Evolutionary conservation across 108 stramenopile species (phyloP).

Genomic region (Hondaea fermentalgiana): DNA sequence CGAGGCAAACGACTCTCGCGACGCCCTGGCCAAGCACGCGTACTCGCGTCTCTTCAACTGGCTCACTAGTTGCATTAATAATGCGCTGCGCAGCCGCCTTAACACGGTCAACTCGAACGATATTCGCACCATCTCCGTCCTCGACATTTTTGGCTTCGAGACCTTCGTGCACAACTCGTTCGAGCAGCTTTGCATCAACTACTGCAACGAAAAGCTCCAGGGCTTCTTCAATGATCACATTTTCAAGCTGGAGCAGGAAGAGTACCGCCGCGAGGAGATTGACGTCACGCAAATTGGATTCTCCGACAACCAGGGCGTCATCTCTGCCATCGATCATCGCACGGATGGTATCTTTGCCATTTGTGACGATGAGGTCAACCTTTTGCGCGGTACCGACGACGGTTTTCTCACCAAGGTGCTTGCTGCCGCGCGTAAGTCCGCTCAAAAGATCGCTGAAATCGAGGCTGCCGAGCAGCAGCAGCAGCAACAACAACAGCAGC

Average conservation of each 20-base stretch:
- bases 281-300: slow-evolving; percentile 40
- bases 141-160: slow-evolving; percentile 96
- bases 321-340: slow-evolving; percentile 38
- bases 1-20: slow-evolving; percentile 36
- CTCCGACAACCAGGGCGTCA: slow-evolving; percentile 45
- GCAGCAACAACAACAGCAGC: neutral
- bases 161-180: slow-evolving; percentile 64
- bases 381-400: slow-evolving; percentile 42
- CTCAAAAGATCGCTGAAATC: neutral
- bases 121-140: slow-evolving; percentile 14
- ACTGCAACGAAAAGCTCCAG: slow-evolving; percentile 55
- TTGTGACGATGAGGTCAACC: slow-evolving; percentile 56
- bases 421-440: neutral
- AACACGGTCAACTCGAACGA: neutral
- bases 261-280: slow-evolving; percentile 41
- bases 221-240: slow-evolving; percentile 55
- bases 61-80: slow-evolving; percentile 47
- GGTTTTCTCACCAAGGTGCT: slow-evolving; percentile 44
- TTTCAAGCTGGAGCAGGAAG: slow-evolving; percentile 45
- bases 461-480: neutral
- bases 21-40: slow-evolving; percentile 49
- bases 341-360: slow-evolving; percentile 42
- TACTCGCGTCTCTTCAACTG: slow-evolving; percentile 50
- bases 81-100: neutral
- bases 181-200: slow-evolving; percentile 63